Base-by-base conservation (phyloP, 306 rosid species). In the Luffa aegyptiaca region DNA sequence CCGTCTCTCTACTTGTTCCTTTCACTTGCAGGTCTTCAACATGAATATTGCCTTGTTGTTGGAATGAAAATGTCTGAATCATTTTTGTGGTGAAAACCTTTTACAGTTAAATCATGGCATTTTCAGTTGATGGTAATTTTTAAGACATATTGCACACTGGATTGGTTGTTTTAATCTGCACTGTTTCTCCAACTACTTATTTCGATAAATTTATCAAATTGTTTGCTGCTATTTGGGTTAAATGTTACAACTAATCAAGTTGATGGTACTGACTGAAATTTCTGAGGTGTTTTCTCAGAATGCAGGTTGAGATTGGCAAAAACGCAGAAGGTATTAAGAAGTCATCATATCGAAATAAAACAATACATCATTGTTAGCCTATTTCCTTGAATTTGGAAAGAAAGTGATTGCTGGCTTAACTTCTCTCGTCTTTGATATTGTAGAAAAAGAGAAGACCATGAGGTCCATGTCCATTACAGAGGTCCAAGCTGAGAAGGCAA, bases 261-360 rank as follows among this genome's bases (percentile, higher is more conserved):
- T 31, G 58, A 3, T 26, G 39, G 12, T 17, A 12, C 39, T 72
- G 77, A 72, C 59, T 13, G 53, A 72, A 48, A 21, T 36, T 53
- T 18, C 35, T 36, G 16, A 1, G 79, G 62, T 5, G 9, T 79
- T 80, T 18, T 77, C 63, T 61, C 93, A 95, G 98, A 91, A 95
- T 95, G 98, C 98, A 95, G 90, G 98, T 95, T 82, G 97, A 95
- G 87, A 96, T 95, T 58, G 90, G 96, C 86, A 95, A 91, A 85
- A 89, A 84, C 92, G 87, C 97, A 33, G 96, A 94, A 90, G 98
- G 97, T 39, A 84, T 91, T 72, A 87, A 83, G 55, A 90, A 87
- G 85, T 91, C 58, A 51, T 81, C 89, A 49, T 86, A 91, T 83
- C 95, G 93, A 79, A 95, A 92, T 80, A 97, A 93, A 81, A 91